phyloP scores from a whole-genome alignment of 2,329 filamentous ascomycete species.

The Fonsecaea erecta region DNA sequence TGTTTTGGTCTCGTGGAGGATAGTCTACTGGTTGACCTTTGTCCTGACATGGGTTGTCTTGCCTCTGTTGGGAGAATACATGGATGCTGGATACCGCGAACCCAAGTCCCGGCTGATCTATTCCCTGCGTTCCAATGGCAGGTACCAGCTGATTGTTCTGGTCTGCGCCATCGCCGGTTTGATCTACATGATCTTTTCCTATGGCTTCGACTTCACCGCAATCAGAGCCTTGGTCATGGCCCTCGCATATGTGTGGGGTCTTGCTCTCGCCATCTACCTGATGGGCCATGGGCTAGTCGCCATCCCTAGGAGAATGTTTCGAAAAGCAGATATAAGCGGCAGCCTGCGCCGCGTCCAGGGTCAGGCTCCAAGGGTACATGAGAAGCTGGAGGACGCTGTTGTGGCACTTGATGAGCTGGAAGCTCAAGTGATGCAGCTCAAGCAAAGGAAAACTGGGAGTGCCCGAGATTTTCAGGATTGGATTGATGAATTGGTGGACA shows the following conservation, averaged over 20 bases:
- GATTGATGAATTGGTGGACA: constrained; percentile 91
- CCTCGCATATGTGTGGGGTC: constrained; percentile 89
- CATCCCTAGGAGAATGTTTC: constrained; percentile 79
- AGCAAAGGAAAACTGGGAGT: constrained; percentile 77
- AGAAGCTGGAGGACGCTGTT: constrained; percentile 84
- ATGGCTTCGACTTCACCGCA: constrained; percentile 71
- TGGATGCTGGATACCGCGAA: constrained; percentile 90
- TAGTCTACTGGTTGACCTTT: constrained; percentile 97
- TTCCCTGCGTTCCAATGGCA: constrained; percentile 82
- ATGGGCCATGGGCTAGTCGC: constrained; percentile 97
- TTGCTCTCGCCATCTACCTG: constrained; percentile 89
- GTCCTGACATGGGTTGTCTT: constrained; percentile 94
- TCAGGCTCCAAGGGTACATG: constrained; percentile 79
- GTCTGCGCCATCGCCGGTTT: constrained; percentile 71
- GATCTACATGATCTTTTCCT: constrained; percentile 80
- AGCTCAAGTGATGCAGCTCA: constrained; percentile 76
- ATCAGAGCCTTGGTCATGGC: constrained; percentile 90
- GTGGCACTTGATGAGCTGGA: constrained; percentile 80
- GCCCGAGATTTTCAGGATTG: constrained; percentile 81
- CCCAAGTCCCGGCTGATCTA: constrained; percentile 79
- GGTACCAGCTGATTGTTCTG: constrained; percentile 83
- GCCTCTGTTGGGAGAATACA: constrained; percentile 90
- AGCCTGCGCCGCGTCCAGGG: constrained; percentile 75
- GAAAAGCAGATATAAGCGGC: constrained; percentile 75
- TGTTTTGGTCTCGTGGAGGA: constrained; percentile 87